phyloP scores from a whole-genome alignment of 768 basidiomycete species.

The Pleurotus pulmonarius region DNA sequence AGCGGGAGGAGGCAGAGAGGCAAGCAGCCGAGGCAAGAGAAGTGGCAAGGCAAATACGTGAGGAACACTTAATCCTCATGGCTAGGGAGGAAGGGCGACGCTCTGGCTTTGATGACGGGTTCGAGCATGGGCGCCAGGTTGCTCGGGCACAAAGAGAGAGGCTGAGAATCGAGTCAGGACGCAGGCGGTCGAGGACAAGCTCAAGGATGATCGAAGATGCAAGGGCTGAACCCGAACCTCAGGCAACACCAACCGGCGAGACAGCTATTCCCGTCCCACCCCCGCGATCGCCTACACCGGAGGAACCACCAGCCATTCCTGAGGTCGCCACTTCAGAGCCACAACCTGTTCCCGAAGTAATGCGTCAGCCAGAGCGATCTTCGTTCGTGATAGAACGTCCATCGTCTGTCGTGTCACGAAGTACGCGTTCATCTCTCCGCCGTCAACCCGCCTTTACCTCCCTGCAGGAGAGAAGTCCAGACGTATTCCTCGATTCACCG shows the following conservation, averaged over 20 bases:
- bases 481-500: constrained; percentile 1
- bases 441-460: background rate
- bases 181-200: background rate
- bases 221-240: background rate
- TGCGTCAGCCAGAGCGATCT: background rate
- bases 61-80: constrained; percentile 1
- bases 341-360: background rate
- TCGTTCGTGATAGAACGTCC: background rate
- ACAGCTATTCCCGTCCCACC: constrained; percentile 2
- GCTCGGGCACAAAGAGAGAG: background rate
- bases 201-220: background rate
- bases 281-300: background rate
- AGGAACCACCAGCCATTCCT: background rate
- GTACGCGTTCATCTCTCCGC: background rate
- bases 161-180: background rate
- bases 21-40: constrained; percentile 4
- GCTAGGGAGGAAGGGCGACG: constrained; percentile 4
- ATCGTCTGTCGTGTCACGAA: background rate
- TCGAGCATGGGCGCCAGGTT: constrained; percentile 4
- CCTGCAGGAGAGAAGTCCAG: background rate
- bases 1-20: constrained; percentile 4
- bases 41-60: background rate
- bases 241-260: background rate
- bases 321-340: background rate
- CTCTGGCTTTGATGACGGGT: constrained; percentile 4